Conservation (phyloP, 2,329 filamentous ascomycete genomes). For the Colletotrichum sp. region DNA sequence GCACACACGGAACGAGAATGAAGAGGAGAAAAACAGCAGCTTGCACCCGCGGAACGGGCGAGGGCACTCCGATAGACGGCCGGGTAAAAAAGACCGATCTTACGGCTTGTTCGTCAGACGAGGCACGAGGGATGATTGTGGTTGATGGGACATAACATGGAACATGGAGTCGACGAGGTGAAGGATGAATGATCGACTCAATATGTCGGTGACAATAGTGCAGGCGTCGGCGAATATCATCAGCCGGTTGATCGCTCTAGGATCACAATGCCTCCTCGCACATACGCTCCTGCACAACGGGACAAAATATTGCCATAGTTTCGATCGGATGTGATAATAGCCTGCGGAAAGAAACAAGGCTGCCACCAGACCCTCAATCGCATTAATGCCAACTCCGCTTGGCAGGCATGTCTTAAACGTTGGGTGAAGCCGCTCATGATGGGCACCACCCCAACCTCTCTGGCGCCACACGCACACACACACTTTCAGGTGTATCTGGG, state of each 20-base stretch:
- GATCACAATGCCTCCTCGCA: not conserved
- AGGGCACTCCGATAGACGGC: constrained; percentile 6
- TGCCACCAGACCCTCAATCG: not conserved
- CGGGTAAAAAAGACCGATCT: constrained; percentile 3
- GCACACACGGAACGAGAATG: not conserved
- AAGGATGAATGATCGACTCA: not conserved
- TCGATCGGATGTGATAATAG: not conserved
- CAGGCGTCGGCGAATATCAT: not conserved
- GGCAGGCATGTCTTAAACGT: constrained; percentile 12
- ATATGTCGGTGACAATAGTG: not conserved
- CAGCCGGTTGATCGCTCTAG: not conserved
- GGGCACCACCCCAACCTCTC: not conserved
- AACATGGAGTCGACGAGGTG: not conserved
- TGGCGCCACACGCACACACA: not conserved
- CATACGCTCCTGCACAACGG: not conserved
- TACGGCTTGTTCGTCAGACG: not conserved
- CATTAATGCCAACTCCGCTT: not conserved
- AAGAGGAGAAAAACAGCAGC: not conserved
- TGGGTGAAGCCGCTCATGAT: not conserved
- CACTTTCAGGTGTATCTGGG: not conserved
- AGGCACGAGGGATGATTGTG: not conserved
- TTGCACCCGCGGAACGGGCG: not conserved
- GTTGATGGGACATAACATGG: not conserved
- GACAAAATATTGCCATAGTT: not conserved
- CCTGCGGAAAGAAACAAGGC: not conserved